Evolutionary conservation across 1,284 basidiomycete genomes (phyloP).

Genomic region (Austroboletus novae-zelandiae): DNA sequence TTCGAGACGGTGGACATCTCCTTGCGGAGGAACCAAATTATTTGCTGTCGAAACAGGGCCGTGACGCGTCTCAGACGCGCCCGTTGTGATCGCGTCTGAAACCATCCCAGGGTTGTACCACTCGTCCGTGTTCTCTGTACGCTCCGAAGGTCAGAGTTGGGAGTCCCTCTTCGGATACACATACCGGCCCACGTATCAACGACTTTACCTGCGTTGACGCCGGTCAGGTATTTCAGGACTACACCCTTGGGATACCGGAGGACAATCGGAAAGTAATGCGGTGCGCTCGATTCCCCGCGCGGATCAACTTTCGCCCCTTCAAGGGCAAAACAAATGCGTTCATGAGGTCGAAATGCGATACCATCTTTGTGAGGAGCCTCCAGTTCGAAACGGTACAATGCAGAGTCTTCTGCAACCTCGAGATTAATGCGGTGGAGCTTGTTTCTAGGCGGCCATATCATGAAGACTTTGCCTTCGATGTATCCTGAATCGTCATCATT

Average conservation of each 20-base stretch:
- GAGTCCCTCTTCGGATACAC: constrained; percentile 9
- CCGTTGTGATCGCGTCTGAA: constrained; percentile 7
- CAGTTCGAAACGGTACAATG: constrained; percentile 37
- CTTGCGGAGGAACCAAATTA: too few species aligned
- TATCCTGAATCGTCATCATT: constrained; percentile 31
- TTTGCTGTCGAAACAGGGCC: background rate
- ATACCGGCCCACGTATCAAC: constrained; percentile 43
- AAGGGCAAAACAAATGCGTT: constrained; percentile 43
- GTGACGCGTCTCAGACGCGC: constrained; percentile 3
- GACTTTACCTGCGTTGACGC: constrained; percentile 23
- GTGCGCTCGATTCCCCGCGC: constrained; percentile 26
- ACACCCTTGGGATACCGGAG: constrained; percentile 40
- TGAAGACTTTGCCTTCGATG: constrained; percentile 40
- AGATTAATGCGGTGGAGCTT: constrained; percentile 26
- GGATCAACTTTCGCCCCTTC: constrained; percentile 35
- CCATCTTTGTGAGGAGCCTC: constrained; percentile 32
- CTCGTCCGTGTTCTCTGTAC: constrained; percentile 22
- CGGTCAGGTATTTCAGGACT: constrained; percentile 35
- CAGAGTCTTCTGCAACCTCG: constrained; percentile 20
- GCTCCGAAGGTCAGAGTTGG: background rate
- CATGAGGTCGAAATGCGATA: constrained; percentile 35
- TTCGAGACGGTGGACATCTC: background rate
- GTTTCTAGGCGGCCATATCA: constrained; percentile 40
- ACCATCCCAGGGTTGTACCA: constrained; percentile 27
- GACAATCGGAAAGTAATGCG: constrained; percentile 35